Conservation (phyloP, 2,329 filamentous ascomycete species). For the Talaromyces verruculosus region DNA sequence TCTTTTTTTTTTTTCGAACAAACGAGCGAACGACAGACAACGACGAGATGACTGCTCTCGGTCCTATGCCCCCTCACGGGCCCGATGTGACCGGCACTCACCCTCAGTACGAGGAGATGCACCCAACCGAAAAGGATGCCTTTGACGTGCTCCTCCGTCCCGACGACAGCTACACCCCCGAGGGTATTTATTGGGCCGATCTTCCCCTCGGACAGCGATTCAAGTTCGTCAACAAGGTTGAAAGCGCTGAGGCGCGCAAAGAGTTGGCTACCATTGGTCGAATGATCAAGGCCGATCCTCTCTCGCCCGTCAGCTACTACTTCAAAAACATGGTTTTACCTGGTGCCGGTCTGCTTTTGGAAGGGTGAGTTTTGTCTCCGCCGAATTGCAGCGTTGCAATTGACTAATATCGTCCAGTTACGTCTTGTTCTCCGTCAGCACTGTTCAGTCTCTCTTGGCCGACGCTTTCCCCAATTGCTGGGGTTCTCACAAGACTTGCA, state of each 20-base stretch:
- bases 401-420: slow-evolving; percentile 56
- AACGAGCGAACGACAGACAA: neutral
- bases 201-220: slow-evolving; percentile 68
- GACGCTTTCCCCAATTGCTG: slow-evolving; percentile 70
- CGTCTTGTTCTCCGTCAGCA: slow-evolving; percentile 95
- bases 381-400: neutral
- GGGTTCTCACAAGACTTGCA: slow-evolving; percentile 51
- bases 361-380: slow-evolving; percentile 58
- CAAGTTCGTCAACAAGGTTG: slow-evolving; percentile 72
- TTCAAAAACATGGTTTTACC: slow-evolving; percentile 88
- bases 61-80: slow-evolving; percentile 48
- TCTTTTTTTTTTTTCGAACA: neutral
- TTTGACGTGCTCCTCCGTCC: slow-evolving; percentile 82
- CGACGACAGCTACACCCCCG: slow-evolving; percentile 78
- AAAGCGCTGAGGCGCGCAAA: slow-evolving; percentile 65
- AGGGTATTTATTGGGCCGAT: slow-evolving; percentile 93
- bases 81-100: slow-evolving; percentile 49
- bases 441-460: slow-evolving; percentile 78
- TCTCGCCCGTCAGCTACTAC: slow-evolving; percentile 82
- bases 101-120: slow-evolving; percentile 53
- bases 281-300: slow-evolving; percentile 84
- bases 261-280: slow-evolving; percentile 68
- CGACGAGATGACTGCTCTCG: slow-evolving; percentile 39
- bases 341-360: slow-evolving; percentile 85
- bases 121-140: slow-evolving; percentile 57